Conservation (phyloP, 2,329 filamentous ascomycete genomes). For the Aspergillus cejpii region DNA sequence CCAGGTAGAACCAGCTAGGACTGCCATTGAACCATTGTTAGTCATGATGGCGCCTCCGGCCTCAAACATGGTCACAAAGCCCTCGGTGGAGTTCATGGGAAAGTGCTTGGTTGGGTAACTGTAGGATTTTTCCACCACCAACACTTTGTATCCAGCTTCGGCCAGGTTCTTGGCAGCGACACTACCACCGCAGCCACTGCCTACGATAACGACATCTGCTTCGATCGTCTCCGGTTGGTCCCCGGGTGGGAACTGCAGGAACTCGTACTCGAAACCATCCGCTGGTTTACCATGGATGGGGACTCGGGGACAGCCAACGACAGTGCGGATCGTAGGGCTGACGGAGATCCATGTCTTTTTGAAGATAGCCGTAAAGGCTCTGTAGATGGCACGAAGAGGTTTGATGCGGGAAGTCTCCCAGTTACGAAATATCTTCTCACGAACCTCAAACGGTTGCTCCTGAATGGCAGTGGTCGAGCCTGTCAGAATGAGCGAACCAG, state of each 20-base stretch:
- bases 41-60: conserved; percentile 53
- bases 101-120: conserved; percentile 65
- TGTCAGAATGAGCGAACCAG: conserved; percentile 52
- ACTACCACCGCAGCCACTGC: conserved; percentile 77
- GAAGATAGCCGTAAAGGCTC: conserved; percentile 45
- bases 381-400: conserved; percentile 46
- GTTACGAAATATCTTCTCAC: conserved; percentile 47
- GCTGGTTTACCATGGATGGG: conserved; percentile 49
- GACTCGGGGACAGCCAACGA: conserved; percentile 50
- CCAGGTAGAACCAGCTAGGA: conserved; percentile 66
- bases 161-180: conserved; percentile 75
- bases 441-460: conserved; percentile 48
- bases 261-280: conserved; percentile 50
- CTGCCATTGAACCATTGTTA: conserved; percentile 52
- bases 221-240: conserved; percentile 55
- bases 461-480: conserved; percentile 51
- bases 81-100: conserved; percentile 63
- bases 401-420: conserved; percentile 51
- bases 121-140: conserved; percentile 78
- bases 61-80: conserved; percentile 60
- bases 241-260: conserved; percentile 52
- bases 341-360: conserved; percentile 49
- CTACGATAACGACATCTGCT: conserved; percentile 77
- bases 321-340: conserved; percentile 45
- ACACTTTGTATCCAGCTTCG: conserved; percentile 65